phyloP scores from a whole-genome alignment of 345 rosid species.

The Arabidopsis arenosa region DNA sequence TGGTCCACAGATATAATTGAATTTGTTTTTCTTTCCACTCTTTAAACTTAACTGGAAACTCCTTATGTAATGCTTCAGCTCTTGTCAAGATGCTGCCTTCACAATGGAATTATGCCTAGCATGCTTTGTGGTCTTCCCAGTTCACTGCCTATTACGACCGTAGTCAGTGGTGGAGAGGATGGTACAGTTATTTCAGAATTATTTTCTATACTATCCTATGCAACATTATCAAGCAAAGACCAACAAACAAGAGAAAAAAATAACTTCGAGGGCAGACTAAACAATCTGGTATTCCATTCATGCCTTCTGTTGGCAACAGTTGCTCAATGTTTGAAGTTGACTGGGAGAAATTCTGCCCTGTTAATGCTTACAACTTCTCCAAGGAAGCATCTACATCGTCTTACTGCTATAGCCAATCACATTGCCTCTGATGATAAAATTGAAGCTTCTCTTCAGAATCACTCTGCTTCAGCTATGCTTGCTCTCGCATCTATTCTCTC shows the following conservation, averaged over 20 bases:
- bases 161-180: conserved; percentile 94
- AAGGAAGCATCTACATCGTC: conserved; percentile 82
- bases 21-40: conserved; percentile 11
- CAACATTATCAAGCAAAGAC: conserved; percentile 61
- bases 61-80: conserved; percentile 62
- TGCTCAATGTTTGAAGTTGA: conserved; percentile 85
- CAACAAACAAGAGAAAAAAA: conserved; percentile 60
- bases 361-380: conserved; percentile 89
- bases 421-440: conserved; percentile 70
- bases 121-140: conserved; percentile 92
- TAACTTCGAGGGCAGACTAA: conserved; percentile 61
- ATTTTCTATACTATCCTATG: conserved; percentile 71
- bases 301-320: conserved; percentile 74
- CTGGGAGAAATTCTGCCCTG: conserved; percentile 83
- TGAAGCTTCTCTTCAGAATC: conserved; percentile 62
- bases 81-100: conserved; percentile 87
- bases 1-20: not conserved
- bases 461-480: conserved; percentile 89
- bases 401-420: conserved; percentile 73
- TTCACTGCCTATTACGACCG: conserved; percentile 78
- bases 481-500: conserved; percentile 91
- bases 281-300: conserved; percentile 68
- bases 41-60: conserved; percentile 32
- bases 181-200: conserved; percentile 89
- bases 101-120: conserved; percentile 70